phyloP scores from a whole-genome alignment of 768 basidiomycete genomes.

The Mrakia hoshinonis region DNA sequence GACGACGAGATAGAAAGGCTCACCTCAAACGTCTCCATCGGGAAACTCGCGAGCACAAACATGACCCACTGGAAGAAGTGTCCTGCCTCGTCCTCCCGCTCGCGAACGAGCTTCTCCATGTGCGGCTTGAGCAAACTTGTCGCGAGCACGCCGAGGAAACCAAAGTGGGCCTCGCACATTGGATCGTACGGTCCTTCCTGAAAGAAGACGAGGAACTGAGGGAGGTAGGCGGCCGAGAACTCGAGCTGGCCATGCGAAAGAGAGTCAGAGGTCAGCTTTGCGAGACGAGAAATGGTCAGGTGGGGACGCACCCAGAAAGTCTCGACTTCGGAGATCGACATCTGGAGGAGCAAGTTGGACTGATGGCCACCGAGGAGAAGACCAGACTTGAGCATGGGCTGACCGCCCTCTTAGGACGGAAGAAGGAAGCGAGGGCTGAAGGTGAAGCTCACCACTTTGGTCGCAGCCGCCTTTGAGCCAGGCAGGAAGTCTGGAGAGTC shows the following conservation, averaged over 20 bases:
- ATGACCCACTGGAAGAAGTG: not conserved
- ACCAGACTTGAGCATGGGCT: not conserved
- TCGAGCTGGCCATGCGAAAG: not conserved
- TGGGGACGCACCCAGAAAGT: not conserved
- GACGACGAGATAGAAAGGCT: too few species aligned
- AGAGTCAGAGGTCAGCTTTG: not conserved
- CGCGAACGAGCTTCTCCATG: not conserved
- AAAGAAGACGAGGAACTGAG: not conserved
- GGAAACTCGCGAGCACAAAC: not conserved
- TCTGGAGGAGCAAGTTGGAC: not conserved
- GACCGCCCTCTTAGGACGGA: too few species aligned
- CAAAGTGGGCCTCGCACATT: not conserved
- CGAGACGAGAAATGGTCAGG: not conserved
- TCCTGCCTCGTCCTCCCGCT: not conserved
- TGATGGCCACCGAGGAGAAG: not conserved
- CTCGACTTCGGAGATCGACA: not conserved
- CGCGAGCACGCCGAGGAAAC: not conserved
- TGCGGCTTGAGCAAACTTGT: not conserved
- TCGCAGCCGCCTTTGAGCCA: not conserved
- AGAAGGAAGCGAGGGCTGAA: not conserved
- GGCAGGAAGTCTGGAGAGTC: not conserved
- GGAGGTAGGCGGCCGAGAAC: slow-evolving; percentile 6
- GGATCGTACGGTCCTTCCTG: not conserved
- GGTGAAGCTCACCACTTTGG: not conserved
- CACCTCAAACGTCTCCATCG: slow-evolving; percentile 1